Evolutionary conservation across 805 yeast genomes (phyloP).

Genomic region (Candida ortonii): DNA sequence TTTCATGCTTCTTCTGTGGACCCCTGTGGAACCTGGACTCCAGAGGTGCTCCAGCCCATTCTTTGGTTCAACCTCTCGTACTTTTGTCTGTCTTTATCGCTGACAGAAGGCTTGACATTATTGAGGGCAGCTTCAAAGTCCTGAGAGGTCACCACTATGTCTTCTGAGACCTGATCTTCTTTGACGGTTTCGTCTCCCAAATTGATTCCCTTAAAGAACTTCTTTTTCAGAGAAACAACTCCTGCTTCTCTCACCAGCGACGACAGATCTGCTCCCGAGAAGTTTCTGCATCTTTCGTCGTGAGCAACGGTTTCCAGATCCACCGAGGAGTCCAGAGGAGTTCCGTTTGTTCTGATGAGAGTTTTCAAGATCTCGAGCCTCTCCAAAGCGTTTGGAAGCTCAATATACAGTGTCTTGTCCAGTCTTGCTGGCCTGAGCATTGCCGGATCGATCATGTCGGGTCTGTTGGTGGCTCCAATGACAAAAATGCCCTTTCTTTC

Average conservation of each 20-base stretch:
- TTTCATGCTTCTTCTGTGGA: slow-evolving; percentile 1
- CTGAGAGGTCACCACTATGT: slow-evolving; percentile 52
- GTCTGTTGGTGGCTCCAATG: slow-evolving; percentile 95
- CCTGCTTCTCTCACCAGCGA: slow-evolving; percentile 94
- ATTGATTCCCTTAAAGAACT: slow-evolving; percentile 53
- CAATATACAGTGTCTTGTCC: slow-evolving; percentile 89
- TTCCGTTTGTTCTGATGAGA: slow-evolving; percentile 62
- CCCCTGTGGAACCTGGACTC: slow-evolving; percentile 9
- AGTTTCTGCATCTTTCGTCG: slow-evolving; percentile 81
- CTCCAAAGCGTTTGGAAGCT: slow-evolving; percentile 77
- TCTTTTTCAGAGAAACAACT: slow-evolving; percentile 76
- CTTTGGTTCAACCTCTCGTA: slow-evolving; percentile 72
- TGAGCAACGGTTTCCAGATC: slow-evolving; percentile 60
- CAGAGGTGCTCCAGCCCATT: slow-evolving; percentile 64
- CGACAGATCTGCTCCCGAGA: slow-evolving; percentile 94
- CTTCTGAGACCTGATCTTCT: slow-evolving; percentile 13
- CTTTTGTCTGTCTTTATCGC: slow-evolving; percentile 75
- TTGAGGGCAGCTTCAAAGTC: slow-evolving; percentile 74
- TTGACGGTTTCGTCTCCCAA: slow-evolving; percentile 42
- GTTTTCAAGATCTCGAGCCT: slow-evolving; percentile 80
- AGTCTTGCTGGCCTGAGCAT: slow-evolving; percentile 96
- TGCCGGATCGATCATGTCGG: slow-evolving; percentile 97
- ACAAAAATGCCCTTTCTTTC: slow-evolving; percentile 92
- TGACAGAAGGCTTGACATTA: slow-evolving; percentile 84
- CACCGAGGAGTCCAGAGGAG: slow-evolving; percentile 69